Base-by-base conservation (phyloP, 2,329 filamentous ascomycete genomes). In the Talaromyces pinophilus region DNA sequence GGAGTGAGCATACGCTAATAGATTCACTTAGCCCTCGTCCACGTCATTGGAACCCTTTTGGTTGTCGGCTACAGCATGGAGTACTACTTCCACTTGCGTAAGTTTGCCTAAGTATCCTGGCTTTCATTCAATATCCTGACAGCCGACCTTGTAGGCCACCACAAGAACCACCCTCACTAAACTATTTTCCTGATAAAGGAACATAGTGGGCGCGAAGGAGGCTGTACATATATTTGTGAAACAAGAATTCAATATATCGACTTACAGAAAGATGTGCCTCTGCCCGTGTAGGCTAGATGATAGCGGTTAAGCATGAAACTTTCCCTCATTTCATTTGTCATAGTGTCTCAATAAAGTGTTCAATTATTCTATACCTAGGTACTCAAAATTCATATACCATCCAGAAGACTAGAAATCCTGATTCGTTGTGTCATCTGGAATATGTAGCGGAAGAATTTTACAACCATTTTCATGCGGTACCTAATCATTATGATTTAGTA, bases 151-250 rank as follows among this genome's bases (percentile, higher is more conserved):
- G 71, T 74, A 99, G 95, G 95, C 76, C 94, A 99, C 88, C 94
- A 98, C 91, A 99, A 99, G 92, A 98, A 99, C 91, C 96, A 99
- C 83, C 92, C 92, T 76, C 95, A 99, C 87, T 99, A 96, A 85
- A 78, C 68, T 67, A 33, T 46, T 13, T 25, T 44, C 40, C n/a
- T 64, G 19, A 44, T 19, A 50, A 42, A 62, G 62, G 66, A 63
- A 65, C 40, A 69, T 66, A 63, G 67, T 69, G 69, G 62, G 63
- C 63, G 59, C 72, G 72, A 72, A 72, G 73, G 73, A 71, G 70
- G 72, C 74, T 80, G 78, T 80, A 80, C 75, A 80, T 79, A 80
- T 75, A 74, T 64, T 64, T 71, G 72, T 73, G 69, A 69, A 68
- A 70, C 72, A 72, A 76, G 72, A 74, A 72, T 46, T 70, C 66